Conservation (phyloP, 495 filamentous ascomycete species). For the Ramalina peruviana region DNA sequence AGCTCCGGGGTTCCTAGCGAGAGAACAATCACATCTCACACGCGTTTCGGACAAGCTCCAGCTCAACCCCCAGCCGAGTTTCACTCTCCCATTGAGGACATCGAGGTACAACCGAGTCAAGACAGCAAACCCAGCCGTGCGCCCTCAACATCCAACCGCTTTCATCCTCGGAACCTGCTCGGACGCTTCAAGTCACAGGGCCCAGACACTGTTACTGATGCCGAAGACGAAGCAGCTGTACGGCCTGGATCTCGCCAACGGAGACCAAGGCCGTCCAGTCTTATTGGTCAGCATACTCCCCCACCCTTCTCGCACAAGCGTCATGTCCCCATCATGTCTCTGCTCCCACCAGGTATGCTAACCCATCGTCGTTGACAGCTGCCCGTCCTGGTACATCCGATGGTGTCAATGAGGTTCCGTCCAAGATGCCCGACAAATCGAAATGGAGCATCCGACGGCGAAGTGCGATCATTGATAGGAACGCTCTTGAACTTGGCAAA, state of each 20-base stretch:
- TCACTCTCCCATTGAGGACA: not conserved
- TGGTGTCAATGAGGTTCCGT: not conserved
- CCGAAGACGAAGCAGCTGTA: not conserved
- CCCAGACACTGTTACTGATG: not conserved
- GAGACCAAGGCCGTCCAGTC: not conserved
- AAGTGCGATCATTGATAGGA: constrained; percentile 3
- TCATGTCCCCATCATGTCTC: not conserved
- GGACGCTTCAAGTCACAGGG: not conserved
- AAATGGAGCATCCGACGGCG: not conserved
- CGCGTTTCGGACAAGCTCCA: not conserved
- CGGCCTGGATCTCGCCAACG: not conserved
- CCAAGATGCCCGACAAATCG: not conserved
- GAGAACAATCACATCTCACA: constrained; percentile 4
- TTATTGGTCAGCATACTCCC: constrained; percentile 7
- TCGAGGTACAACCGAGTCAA: not conserved
- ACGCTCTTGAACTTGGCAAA: not conserved
- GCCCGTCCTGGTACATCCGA: constrained; percentile 6
- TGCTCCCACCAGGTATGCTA: constrained; percentile 7
- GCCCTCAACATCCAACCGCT: not conserved
- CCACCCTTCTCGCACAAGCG: not conserved
- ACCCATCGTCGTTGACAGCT: not conserved
- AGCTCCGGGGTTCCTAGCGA: constrained; percentile 7
- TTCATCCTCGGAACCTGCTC: not conserved
- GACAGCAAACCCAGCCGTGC: not conserved
- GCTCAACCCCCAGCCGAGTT: not conserved